A percentile compares a stretch with the other conserved stretches of the same genome.
Conservation (phyloP, 352 stramenopile genomes). For the Achlya hypogyna region DNA sequence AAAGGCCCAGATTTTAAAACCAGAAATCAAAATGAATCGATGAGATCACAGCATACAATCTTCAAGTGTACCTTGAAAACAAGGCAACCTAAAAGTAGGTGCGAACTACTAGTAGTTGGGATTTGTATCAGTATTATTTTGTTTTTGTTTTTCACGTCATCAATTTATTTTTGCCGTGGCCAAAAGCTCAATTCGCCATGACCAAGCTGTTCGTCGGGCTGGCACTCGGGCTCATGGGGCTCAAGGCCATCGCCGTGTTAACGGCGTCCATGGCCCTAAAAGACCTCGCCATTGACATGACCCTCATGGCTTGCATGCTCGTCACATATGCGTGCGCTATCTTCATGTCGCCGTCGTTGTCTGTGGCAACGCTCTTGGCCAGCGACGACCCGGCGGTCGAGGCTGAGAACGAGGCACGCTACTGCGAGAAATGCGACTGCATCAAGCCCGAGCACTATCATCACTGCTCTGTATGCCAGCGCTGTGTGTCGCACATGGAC, state of each 20-base stretch:
- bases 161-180: too few species aligned
- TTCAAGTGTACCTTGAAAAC: neutral
- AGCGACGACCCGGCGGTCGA: slow-evolving; percentile 20
- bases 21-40: too few species aligned
- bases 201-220: slow-evolving; percentile 27
- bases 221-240: slow-evolving; percentile 50
- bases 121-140: neutral
- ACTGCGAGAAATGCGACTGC: slow-evolving; percentile 69
- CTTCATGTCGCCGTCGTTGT: slow-evolving; percentile 18
- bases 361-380: slow-evolving; percentile 21
- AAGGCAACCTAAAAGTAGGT: neutral
- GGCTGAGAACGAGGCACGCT: slow-evolving; percentile 26
- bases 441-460: slow-evolving; percentile 50
- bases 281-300: slow-evolving; percentile 37
- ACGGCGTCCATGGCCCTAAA: slow-evolving; percentile 39
- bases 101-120: neutral
- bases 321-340: slow-evolving; percentile 66
- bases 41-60: too few species aligned
- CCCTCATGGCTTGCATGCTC: slow-evolving; percentile 47
- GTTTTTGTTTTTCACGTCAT: neutral
- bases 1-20: too few species aligned
- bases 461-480: slow-evolving; percentile 67
- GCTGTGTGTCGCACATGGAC: slow-evolving; percentile 77
- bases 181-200: neutral
- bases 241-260: slow-evolving; percentile 40